Base-by-base conservation (phyloP, 306 rosid species). In the Vicia villosa region DNA sequence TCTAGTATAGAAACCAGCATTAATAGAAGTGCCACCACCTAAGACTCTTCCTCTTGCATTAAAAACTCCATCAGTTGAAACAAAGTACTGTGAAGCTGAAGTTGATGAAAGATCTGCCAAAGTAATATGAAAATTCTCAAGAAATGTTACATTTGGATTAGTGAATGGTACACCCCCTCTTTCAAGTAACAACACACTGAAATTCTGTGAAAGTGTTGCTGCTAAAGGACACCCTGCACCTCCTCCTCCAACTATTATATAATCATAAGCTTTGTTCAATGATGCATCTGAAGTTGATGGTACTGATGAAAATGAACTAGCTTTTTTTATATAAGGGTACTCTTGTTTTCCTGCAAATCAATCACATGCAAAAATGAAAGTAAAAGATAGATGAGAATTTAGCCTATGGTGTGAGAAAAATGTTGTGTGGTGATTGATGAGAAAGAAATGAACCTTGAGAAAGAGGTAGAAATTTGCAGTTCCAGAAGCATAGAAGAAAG, bases 1-100 rank as follows among this genome's bases (percentile, higher is more conserved):
- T 80, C 98, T 82, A 4, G 97, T 90, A 80, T 93, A 93, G 87
- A 93, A 93, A 40, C 98, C 98, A 78, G 98, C 98, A 81, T 93
- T 93, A 73, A 93, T 90, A 79, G 78, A 21, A 60, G 78, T 76
- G 0, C 91, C 98, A 57, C 98, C 98, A 42, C 98, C 98, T 74
- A 93, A 74, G 50, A 93, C 86, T 69, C 98, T 86, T 32, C 79
- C 98, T 50, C 98, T 85, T 16, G 97, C 67, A 73, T 85, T 93
- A 13, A 82, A 70, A 47, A 93, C 98, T 12, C 98, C 98, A 76
- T 93, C 98, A 1, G 87, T 86, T 50, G 98, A 93, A 65, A 82
- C 30, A 63, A 93, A 93, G 50, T 59, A 70, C 65, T 93, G 98
- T 6, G 98, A 93, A 59, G 90, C 96, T 45, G 98, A 93, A 59